Conservation (phyloP, 1,284 basidiomycete genomes). For the Microbotryum saponariae region DNA sequence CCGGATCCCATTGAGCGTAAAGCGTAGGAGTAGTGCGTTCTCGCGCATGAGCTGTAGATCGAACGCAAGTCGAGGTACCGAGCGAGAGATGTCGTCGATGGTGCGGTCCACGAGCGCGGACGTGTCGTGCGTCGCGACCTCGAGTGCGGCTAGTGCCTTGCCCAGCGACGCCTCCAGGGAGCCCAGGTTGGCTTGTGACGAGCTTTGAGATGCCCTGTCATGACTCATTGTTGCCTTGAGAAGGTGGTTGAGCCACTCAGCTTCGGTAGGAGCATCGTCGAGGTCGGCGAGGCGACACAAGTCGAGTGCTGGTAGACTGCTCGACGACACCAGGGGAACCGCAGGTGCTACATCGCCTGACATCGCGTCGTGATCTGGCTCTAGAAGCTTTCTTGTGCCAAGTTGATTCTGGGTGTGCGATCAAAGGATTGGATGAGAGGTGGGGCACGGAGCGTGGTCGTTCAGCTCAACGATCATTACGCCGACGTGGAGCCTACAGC, state of each 20-base stretch:
- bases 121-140: slow-evolving; percentile 77
- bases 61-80: slow-evolving; percentile 77
- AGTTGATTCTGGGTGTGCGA: too few relatives aligned
- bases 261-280: slow-evolving; percentile 13
- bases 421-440: too few relatives aligned
- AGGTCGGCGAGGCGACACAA: not conserved
- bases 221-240: slow-evolving; percentile 1
- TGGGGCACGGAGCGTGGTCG: too few relatives aligned
- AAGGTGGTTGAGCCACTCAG: slow-evolving; percentile 29
- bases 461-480: too few relatives aligned
- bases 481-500: too few relatives aligned
- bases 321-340: too few relatives aligned
- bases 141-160: slow-evolving; percentile 63
- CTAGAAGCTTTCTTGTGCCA: too few relatives aligned
- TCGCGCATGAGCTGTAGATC: slow-evolving; percentile 94
- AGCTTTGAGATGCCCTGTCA: not conserved
- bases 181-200: slow-evolving; percentile 44
- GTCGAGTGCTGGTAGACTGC: not conserved
- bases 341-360: too few relatives aligned
- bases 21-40: slow-evolving; percentile 65
- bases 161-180: slow-evolving; percentile 66
- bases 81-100: slow-evolving; percentile 80
- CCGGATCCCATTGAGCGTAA: slow-evolving; percentile 35
- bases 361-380: too few relatives aligned
- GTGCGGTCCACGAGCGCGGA: slow-evolving; percentile 71